Conservation (phyloP, 164 flowering plant genomes). For the Litsea cubeba region DNA sequence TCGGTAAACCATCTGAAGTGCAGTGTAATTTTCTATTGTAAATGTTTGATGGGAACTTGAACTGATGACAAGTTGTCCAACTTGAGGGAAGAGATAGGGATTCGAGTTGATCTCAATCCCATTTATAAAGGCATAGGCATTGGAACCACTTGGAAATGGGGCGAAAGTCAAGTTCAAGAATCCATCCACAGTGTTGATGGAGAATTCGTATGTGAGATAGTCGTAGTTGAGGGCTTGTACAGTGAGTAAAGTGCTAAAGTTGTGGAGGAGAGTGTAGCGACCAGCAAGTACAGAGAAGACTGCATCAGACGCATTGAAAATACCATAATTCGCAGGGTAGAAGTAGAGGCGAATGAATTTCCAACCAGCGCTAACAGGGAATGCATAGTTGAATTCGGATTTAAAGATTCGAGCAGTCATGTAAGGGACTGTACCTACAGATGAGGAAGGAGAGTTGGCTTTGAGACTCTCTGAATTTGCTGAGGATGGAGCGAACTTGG, state of each 20-base stretch:
- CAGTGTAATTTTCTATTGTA: conserved; percentile 46
- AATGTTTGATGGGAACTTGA: conserved; percentile 5
- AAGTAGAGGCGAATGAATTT: conserved; percentile 85
- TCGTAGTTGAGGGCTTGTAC: conserved; percentile 47
- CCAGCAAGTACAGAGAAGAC: conserved; percentile 55
- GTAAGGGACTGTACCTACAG: conserved; percentile 63
- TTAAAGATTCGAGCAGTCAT: conserved; percentile 70
- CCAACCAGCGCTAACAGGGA: conserved; percentile 72
- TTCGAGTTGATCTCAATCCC: conserved; percentile 85
- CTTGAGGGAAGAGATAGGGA: conserved; percentile 58
- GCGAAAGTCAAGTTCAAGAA: conserved; percentile 34
- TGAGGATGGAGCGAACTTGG: conserved; percentile 35
- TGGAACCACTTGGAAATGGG: conserved; percentile 28
- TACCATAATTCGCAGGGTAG: conserved; percentile 28
- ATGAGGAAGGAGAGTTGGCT: conserved; percentile 55
- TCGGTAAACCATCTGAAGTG: conserved; percentile 62
- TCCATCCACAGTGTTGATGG: conserved; percentile 22
- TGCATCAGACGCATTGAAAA: conserved; percentile 22
- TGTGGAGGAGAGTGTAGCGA: conserved; percentile 47
- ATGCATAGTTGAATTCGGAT: conserved; percentile 57
- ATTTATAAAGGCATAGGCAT: conserved; percentile 73
- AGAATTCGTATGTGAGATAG: conserved; percentile 39
- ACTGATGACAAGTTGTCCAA: conserved; percentile 19
- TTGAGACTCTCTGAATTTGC: conserved; percentile 28
- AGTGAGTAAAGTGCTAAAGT: conserved; percentile 55